Percentiles rank a stretch among this genome's conserved stretches.
These are phyloP conservation scores for Ophiosphaerella herpotricha DNA, from an alignment of 2,329 filamentous ascomycete species.

Conservation along the genomic window DNA sequence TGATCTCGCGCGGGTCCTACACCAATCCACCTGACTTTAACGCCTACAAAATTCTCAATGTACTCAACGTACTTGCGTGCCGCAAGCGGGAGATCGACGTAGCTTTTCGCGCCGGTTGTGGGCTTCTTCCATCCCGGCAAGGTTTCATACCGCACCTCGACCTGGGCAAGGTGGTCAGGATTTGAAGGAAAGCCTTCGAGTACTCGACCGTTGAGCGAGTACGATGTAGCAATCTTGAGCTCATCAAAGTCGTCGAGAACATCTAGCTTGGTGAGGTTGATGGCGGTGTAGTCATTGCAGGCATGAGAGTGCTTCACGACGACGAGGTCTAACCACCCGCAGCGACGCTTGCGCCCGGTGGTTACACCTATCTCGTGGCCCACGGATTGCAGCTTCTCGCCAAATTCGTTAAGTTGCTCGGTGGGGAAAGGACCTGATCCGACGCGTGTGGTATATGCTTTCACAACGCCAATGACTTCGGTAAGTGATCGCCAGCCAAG, in stretches of 20 bases:
- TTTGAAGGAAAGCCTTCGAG: conserved; percentile 70
- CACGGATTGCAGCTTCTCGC: conserved; percentile 61
- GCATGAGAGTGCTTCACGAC: conserved; percentile 68
- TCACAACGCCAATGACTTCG: conserved; percentile 68
- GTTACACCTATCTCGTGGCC: conserved; percentile 62
- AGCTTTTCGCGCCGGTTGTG: conserved; percentile 65
- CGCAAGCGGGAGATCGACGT: conserved; percentile 65
- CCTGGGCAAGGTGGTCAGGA: conserved; percentile 60
- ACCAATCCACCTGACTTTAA: conserved; percentile 68
- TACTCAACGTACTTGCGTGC: conserved; percentile 69
- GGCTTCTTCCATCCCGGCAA: conserved; percentile 71
- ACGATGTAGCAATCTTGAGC: conserved; percentile 75
- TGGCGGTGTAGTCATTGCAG: conserved; percentile 69
- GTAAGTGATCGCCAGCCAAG: conserved; percentile 65
- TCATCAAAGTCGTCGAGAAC: conserved; percentile 74
- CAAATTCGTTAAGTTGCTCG: conserved; percentile 63
- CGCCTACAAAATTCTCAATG: conserved; percentile 68
- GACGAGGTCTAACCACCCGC: conserved; percentile 70
- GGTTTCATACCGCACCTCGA: conserved; percentile 70
- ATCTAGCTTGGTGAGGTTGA: conserved; percentile 71
- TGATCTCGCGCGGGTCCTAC: conserved; percentile 68
- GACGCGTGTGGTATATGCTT: conserved; percentile 70
- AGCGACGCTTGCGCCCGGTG: conserved; percentile 65
- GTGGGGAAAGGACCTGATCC: conserved; percentile 67
- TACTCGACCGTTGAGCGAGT: conserved; percentile 62